phyloP scores from a whole-genome alignment of 352 stramenopile genomes.

The Phytophthora chlamydospora region DNA sequence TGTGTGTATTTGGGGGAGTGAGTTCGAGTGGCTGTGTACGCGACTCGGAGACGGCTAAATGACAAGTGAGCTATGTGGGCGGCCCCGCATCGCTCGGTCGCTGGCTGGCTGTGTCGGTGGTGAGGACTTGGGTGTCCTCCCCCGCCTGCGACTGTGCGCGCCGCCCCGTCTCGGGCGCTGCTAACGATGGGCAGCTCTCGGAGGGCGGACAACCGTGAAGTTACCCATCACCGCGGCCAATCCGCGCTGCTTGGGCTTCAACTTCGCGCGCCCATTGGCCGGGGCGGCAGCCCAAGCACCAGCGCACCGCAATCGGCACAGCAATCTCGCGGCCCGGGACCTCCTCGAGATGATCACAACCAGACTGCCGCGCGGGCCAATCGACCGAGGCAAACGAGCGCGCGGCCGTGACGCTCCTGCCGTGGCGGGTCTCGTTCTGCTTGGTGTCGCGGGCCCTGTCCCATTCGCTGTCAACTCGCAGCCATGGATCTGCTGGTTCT shows the following conservation, averaged over 20 bases:
- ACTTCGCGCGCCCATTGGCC: conserved; percentile 11
- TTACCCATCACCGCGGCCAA: conserved; percentile 27
- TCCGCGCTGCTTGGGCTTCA: conserved; percentile 14
- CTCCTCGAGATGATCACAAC: conserved; percentile 7
- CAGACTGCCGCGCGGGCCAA: conserved; percentile 3
- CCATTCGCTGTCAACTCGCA: background rate
- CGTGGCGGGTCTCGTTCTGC: conserved; percentile 17
- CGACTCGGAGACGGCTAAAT: too few relatives aligned
- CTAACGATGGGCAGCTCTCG: background rate
- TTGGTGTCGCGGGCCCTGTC: conserved; percentile 9
- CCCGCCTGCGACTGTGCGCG: background rate
- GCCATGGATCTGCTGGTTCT: too few relatives aligned
- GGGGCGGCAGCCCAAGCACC: conserved; percentile 11
- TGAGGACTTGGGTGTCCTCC: conserved; percentile 4
- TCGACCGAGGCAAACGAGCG: conserved; percentile 7
- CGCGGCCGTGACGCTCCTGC: conserved; percentile 11
- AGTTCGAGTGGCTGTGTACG: too few relatives aligned
- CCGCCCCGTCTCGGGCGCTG: conserved; percentile 1
- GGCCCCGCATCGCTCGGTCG: background rate
- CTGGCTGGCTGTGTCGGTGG: conserved; percentile 6
- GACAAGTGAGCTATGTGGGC: background rate
- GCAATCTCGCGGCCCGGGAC: background rate
- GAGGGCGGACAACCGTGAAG: conserved; percentile 28
- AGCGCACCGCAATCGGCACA: conserved; percentile 9
- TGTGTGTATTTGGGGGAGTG: background rate